Evolutionary conservation across 352 stramenopile species (phyloP), one percentile per base, ranked within the genome.

Genomic region (Phytopythium mirpurense): DNA sequence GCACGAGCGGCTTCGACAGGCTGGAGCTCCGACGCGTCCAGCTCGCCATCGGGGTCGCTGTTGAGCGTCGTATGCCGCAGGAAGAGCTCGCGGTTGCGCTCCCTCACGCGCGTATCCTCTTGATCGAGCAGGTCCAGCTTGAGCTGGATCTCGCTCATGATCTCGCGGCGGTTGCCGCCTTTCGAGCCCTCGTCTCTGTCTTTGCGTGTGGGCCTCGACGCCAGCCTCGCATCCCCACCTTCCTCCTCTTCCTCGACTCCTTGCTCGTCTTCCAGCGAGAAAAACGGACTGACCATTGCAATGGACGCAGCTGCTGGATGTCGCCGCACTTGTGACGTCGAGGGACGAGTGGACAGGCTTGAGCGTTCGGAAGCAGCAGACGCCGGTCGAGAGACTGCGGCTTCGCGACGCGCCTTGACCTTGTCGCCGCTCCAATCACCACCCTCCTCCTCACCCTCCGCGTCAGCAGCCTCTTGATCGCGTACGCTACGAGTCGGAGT

Each of bases 71-170:
- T 74, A 45, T 79, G 70, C 14, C 57, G 59, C 2, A 83, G 43
- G 47, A 82, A 84, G 5, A 79, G 46, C 24, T 70, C 57, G 16
- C 53, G 52, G 40, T 80, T 65, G 10, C 68, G 59, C 40, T 68
- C 44, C 31, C 65, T 56, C 36, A 63, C 61, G 14, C 41, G 48
- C 19, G 78, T 60, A 18, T 79, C 68, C 23, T 80, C 68, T 3
- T 70, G 54, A 23, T 70, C 60, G 23, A 86, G 51, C 14, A 63
- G 62, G 27, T 75, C 61, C 16, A 86, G 56, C 51, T 74, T 80
- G 37, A 65, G 65, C 41, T 74, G 68, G 38, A 86, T 84, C 49
- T 80, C 60, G 16, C 58, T 62, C 40, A 86, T 36, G 48, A 83
- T 78, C 12, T 65, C 62, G 46, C 57, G 43, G 12, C 74, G 41